Evolutionary conservation across 2,329 filamentous ascomycete genomes (phyloP).

Genomic region (Sclerotinia sclerotiorum): DNA sequence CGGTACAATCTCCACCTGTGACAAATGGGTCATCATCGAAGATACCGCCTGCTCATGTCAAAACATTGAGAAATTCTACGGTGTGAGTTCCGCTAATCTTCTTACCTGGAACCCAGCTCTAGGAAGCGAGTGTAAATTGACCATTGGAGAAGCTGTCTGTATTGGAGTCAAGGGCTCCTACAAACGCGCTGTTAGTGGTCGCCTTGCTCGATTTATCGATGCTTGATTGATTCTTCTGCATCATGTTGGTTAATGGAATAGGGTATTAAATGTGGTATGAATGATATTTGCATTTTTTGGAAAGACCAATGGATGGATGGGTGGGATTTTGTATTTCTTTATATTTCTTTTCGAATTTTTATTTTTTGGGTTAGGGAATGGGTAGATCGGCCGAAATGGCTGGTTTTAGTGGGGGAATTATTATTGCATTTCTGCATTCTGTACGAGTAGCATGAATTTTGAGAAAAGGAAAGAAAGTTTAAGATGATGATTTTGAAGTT

Average conservation of each 20-base stretch:
- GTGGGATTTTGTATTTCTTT: not conserved
- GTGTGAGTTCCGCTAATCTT: constrained; percentile 33
- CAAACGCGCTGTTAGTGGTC: constrained; percentile 11
- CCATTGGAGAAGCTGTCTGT: constrained; percentile 34
- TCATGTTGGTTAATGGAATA: too few species aligned
- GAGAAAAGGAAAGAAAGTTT: not conserved
- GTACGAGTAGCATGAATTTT: constrained; percentile 1
- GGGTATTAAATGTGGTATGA: not conserved
- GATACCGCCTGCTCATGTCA: constrained; percentile 10
- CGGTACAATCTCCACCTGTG: constrained; percentile 36
- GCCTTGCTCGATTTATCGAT: constrained; percentile 17
- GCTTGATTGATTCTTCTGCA: not conserved
- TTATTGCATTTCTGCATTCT: constrained; percentile 7
- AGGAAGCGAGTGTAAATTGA: constrained; percentile 36
- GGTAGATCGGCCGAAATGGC: not conserved
- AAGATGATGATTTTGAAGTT: not conserved
- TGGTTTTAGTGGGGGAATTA: not conserved
- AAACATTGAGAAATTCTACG: constrained; percentile 28
- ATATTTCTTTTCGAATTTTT: not conserved
- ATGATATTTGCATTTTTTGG: not conserved
- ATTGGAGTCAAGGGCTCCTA: constrained; percentile 25
- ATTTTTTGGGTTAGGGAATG: not conserved
- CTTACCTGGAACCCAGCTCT: constrained; percentile 41
- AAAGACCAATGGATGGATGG: not conserved
- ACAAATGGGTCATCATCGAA: constrained; percentile 31